phyloP scores from a whole-genome alignment of 306 rosid species.

The Ochetophila trinervis region DNA sequence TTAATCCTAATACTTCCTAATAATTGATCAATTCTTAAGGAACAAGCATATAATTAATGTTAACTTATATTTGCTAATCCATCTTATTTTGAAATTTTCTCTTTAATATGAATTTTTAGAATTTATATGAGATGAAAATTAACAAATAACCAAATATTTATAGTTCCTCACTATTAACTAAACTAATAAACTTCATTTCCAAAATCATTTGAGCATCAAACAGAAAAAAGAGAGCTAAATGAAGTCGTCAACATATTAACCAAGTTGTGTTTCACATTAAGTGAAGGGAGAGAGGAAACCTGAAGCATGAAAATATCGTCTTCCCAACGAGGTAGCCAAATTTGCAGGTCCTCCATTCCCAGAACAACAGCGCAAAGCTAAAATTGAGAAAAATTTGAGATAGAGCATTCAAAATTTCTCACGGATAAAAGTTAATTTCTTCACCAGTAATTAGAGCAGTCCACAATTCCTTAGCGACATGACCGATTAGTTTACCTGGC shows the following conservation, averaged over 20 bases:
- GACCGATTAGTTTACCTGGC: conserved; percentile 37
- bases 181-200: neutral
- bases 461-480: neutral
- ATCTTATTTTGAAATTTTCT: neutral
- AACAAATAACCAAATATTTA: neutral
- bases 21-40: neutral
- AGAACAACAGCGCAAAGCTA: conserved; percentile 48
- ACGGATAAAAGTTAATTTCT: neutral
- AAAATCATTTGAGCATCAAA: too few species aligned
- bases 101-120: neutral
- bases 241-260: neutral
- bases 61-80: too few species aligned
- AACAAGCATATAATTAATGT: neutral
- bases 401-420: neutral
- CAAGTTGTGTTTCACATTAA: neutral
- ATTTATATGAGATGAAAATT: neutral
- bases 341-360: conserved; percentile 31
- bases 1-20: neutral
- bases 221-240: neutral
- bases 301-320: conserved; percentile 57
- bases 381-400: neutral
- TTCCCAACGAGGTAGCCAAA: conserved; percentile 25
- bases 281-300: conserved; percentile 37
- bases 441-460: neutral
- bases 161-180: neutral